phyloP scores from a whole-genome alignment of 2,329 filamentous ascomycete species.

The Aspergillus spinulosporus region DNA sequence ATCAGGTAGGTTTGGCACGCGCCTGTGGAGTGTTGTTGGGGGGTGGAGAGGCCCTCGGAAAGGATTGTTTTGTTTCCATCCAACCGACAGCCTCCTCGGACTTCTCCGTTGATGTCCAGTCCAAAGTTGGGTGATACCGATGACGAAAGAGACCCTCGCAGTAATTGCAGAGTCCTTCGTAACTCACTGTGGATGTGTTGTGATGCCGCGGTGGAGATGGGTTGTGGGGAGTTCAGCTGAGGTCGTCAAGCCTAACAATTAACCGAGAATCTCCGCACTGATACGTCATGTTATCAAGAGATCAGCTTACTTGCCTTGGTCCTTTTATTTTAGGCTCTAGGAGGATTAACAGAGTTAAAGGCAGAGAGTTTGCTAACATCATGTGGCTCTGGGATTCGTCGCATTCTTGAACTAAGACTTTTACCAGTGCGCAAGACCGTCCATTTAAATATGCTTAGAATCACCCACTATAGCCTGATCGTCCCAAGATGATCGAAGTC shows the following conservation, averaged over 20 bases:
- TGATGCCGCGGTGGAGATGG: neutral
- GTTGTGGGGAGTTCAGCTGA: slow-evolving; percentile 17
- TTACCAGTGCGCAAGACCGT: neutral
- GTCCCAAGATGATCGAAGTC: slow-evolving; percentile 7
- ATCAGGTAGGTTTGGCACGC: slow-evolving; percentile 3
- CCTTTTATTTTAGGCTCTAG: neutral
- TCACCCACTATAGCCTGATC: slow-evolving; percentile 1
- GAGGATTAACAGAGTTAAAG: neutral
- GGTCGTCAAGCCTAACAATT: slow-evolving; percentile 4
- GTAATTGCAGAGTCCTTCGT: neutral
- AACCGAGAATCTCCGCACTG: neutral
- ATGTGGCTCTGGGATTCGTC: slow-evolving; percentile 1
- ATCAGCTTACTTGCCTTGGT: neutral
- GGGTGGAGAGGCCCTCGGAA: neutral
- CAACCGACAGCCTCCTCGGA: neutral
- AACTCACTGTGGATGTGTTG: neutral
- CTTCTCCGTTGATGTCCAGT: neutral
- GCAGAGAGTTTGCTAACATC: neutral
- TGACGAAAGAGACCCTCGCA: neutral
- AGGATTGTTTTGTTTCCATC: neutral
- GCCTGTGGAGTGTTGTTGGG: neutral
- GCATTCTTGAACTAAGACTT: neutral
- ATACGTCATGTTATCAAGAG: neutral
- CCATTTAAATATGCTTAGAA: neutral
- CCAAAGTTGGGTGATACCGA: neutral